These are phyloP conservation scores for Grigorovia yakushimaensis DNA, from an alignment of 805 yeast genomes.

Conservation along the genomic window DNA sequence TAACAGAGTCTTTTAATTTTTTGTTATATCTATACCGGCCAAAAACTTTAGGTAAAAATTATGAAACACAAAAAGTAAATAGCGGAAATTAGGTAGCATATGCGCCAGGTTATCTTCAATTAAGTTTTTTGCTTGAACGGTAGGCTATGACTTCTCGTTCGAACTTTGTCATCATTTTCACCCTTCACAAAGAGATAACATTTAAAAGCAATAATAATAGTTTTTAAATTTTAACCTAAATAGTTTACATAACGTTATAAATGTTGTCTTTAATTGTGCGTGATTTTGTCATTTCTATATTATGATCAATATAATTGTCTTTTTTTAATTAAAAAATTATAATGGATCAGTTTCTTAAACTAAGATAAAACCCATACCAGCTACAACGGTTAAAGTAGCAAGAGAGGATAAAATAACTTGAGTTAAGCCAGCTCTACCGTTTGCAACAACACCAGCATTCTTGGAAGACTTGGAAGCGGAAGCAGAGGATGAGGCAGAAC, in stretches of 20 bases:
- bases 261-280: not conserved
- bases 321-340: too few relatives aligned
- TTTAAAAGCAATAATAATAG: not conserved
- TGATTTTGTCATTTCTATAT: not conserved
- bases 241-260: not conserved
- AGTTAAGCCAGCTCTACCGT: conserved; percentile 3
- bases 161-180: too few relatives aligned
- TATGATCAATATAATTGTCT: not conserved
- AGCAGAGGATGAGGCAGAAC: not conserved
- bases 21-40: too few relatives aligned
- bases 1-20: too few relatives aligned
- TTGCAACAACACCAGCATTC: conserved; percentile 1
- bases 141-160: too few relatives aligned
- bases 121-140: too few relatives aligned
- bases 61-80: too few relatives aligned
- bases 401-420: conserved; percentile 4
- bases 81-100: too few relatives aligned
- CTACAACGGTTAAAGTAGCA: conserved; percentile 4
- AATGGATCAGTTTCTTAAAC: not conserved
- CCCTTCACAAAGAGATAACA: not conserved
- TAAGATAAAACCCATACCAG: conserved; percentile 6
- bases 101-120: too few relatives aligned
- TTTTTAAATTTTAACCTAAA: not conserved
- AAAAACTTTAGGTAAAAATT: too few relatives aligned
- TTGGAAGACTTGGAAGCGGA: conserved; percentile 6